Percentiles rank a stretch among this genome's conserved stretches.
These are phyloP conservation scores for Populus ilicifolia DNA, from an alignment of 345 rosid species.

Conservation along the genomic window DNA sequence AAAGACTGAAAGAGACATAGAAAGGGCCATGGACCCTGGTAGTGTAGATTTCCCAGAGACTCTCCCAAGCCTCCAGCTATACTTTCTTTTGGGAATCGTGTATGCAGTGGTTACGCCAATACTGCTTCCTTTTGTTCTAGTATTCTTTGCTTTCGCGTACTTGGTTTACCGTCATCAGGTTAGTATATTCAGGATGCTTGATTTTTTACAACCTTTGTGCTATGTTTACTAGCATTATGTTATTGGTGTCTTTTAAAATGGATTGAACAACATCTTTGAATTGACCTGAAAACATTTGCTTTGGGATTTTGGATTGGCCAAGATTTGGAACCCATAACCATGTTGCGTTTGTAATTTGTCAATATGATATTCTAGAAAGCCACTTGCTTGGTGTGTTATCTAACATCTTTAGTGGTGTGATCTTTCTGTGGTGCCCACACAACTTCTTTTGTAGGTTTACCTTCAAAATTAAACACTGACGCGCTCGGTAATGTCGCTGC, in stretches of 20 bases:
- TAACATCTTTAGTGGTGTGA: background rate
- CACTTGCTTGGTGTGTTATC: background rate
- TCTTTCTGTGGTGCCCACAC: background rate
- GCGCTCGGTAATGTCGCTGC: background rate
- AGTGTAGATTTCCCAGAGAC: constrained; percentile 83
- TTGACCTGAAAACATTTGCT: background rate
- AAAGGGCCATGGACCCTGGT: constrained; percentile 80
- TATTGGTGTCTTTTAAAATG: background rate
- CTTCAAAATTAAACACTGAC: background rate
- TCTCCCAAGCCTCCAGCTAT: constrained; percentile 80
- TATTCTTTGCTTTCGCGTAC: constrained; percentile 91
- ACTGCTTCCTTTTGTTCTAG: constrained; percentile 83
- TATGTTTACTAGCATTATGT: background rate
- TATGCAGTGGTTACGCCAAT: constrained; percentile 91
- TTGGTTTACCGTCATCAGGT: constrained; percentile 99
- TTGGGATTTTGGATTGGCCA: background rate
- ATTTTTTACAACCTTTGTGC: background rate
- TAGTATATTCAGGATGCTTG: constrained; percentile 15
- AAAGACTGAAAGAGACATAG: constrained; percentile 82
- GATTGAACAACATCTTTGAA: background rate
- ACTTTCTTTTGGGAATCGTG: constrained; percentile 92
- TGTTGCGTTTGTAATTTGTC: background rate
- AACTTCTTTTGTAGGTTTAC: background rate
- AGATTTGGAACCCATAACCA: background rate
- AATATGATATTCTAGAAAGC: background rate